Evolutionary conservation across 2,329 filamentous ascomycete genomes (phyloP).

Genomic region (Exophiala sideris): DNA sequence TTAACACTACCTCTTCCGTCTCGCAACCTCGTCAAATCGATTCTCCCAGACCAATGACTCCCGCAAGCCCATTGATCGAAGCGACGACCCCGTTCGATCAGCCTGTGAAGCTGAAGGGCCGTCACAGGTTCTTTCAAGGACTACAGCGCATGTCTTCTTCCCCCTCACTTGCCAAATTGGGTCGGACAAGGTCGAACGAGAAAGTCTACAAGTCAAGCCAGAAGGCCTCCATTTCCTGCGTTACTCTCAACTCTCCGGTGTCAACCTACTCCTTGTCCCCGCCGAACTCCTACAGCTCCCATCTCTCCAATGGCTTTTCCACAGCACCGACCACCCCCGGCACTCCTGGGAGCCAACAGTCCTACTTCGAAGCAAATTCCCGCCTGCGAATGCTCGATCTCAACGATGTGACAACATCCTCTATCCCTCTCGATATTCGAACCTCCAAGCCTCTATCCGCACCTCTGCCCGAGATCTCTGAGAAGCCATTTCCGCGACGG

Average conservation of each 20-base stretch:
- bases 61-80: conserved; percentile 35
- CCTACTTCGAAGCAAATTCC: conserved; percentile 53
- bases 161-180: conserved; percentile 63
- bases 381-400: conserved; percentile 51
- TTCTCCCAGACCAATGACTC: conserved; percentile 34
- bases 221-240: conserved; percentile 64
- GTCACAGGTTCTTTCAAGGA: conserved; percentile 67
- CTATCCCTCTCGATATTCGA: conserved; percentile 62
- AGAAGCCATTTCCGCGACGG: conserved; percentile 36
- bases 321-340: conserved; percentile 54
- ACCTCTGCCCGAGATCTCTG: conserved; percentile 26
- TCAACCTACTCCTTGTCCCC: conserved; percentile 54
- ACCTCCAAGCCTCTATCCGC: conserved; percentile 32
- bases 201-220: conserved; percentile 55
- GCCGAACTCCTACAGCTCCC: conserved; percentile 48
- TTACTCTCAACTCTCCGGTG: conserved; percentile 55
- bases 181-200: conserved; percentile 63
- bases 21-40: conserved; percentile 21
- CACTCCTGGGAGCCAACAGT: conserved; percentile 44
- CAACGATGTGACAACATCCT: conserved; percentile 40
- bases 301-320: conserved; percentile 55
- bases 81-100: conserved; percentile 34
- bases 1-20: conserved; percentile 1
- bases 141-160: conserved; percentile 81
- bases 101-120: conserved; percentile 61